Conservation (phyloP, 495 filamentous ascomycete species). For the Podospora pseudoanserina region DNA sequence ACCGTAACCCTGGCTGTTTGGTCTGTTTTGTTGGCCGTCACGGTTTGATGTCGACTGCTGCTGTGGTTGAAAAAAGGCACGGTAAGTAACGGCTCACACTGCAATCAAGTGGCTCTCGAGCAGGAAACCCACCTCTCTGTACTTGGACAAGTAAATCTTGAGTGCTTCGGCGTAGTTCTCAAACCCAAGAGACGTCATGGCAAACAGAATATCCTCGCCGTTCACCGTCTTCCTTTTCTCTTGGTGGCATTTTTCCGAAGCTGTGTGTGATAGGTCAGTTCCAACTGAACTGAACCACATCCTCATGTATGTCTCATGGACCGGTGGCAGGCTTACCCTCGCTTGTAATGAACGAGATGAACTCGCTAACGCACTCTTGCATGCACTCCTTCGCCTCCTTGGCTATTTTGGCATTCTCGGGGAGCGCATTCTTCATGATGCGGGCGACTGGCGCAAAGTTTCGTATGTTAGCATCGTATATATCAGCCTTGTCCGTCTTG, state of each 20-base stretch:
- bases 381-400: conserved; percentile 99
- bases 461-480: conserved; percentile 81
- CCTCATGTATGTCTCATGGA: conserved; percentile 22
- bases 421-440: conserved; percentile 96
- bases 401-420: conserved; percentile 98
- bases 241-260: conserved; percentile 98
- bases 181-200: conserved; percentile 98
- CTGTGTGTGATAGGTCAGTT: conserved; percentile 49
- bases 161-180: conserved; percentile 98
- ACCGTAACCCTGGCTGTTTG: conserved; percentile 66
- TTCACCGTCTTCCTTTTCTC: conserved; percentile 99
- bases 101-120: background rate
- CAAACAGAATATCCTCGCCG: conserved; percentile 96
- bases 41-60: conserved; percentile 75
- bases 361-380: conserved; percentile 99
- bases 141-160: conserved; percentile 96
- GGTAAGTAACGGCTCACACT: background rate
- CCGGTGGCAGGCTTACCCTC: conserved; percentile 63
- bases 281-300: conserved; percentile 13
- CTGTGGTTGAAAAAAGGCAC: conserved; percentile 33
- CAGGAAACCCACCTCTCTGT: conserved; percentile 79
- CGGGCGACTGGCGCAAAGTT: conserved; percentile 92
- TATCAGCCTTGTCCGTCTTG: conserved; percentile 47
- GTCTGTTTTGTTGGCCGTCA: conserved; percentile 65
- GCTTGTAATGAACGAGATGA: conserved; percentile 99